Evolutionary conservation across 2,329 filamentous ascomycete species (phyloP).

Genomic region (Aspergillus luchuensis): DNA sequence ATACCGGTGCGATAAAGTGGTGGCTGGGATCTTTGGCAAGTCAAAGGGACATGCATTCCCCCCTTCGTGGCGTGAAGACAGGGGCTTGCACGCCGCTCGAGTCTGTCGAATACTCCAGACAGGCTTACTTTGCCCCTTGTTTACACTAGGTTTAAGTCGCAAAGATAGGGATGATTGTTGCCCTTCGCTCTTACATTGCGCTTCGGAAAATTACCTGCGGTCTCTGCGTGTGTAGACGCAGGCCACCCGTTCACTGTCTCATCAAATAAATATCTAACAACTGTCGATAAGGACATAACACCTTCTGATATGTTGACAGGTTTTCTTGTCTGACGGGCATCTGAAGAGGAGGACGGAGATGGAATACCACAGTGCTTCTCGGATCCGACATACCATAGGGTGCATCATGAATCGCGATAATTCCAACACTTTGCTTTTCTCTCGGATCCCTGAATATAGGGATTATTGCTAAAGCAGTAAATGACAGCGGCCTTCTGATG

Average conservation of each 20-base stretch:
- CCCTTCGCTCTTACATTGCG: background rate
- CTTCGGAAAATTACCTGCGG: too few relatives aligned
- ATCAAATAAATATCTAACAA: background rate
- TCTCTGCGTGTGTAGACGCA: too few relatives aligned
- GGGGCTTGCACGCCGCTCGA: background rate
- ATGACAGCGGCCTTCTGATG: background rate
- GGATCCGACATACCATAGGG: background rate
- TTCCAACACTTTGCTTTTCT: background rate
- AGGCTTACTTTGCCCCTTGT: background rate
- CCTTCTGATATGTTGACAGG: too few relatives aligned
- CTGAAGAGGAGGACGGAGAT: too few relatives aligned
- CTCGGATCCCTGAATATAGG: too few relatives aligned
- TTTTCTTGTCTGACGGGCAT: background rate
- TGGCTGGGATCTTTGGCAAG: background rate
- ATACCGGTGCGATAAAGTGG: too few relatives aligned
- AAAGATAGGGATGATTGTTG: background rate
- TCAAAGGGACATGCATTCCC: background rate
- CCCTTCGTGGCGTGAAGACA: constrained; percentile 5
- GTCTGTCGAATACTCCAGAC: background rate
- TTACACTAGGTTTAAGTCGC: background rate
- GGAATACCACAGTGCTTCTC: background rate
- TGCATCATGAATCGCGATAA: background rate
- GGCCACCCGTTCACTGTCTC: background rate
- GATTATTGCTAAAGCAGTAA: background rate
- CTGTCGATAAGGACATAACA: background rate